These are phyloP conservation scores for Rhodotorula sp. DNA, from an alignment of 1,284 basidiomycete genomes.

Conservation along the genomic window DNA sequence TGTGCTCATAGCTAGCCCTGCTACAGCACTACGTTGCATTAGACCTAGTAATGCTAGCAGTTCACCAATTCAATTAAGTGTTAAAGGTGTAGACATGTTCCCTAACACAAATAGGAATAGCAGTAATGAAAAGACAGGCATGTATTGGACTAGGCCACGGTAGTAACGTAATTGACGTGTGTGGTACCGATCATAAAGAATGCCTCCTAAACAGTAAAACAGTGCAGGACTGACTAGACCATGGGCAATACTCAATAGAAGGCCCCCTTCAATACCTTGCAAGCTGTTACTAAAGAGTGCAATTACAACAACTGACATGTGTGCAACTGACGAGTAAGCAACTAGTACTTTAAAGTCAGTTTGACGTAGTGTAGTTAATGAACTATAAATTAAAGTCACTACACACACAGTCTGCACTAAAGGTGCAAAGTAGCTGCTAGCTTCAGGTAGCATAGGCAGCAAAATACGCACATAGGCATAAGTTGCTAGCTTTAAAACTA, in stretches of 20 bases:
- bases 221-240: conserved; percentile 48
- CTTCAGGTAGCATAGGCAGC: conserved; percentile 49
- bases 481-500: conserved; percentile 49
- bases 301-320: conserved; percentile 49
- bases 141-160: conserved; percentile 48
- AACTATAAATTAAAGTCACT: conserved; percentile 48
- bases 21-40: conserved; percentile 46
- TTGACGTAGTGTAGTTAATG: conserved; percentile 49
- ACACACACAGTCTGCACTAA: conserved; percentile 49
- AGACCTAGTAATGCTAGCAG: conserved; percentile 46
- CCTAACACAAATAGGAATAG: conserved; percentile 48
- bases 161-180: conserved; percentile 50
- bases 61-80: conserved; percentile 49
- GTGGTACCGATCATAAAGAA: conserved; percentile 48
- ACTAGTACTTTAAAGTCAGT: conserved; percentile 48
- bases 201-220: conserved; percentile 48
- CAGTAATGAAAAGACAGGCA: conserved; percentile 48
- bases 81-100: conserved; percentile 49
- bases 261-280: conserved; percentile 50
- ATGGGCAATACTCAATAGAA: conserved; percentile 49
- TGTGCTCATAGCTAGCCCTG: conserved; percentile 43
- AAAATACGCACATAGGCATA: conserved; percentile 49
- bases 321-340: conserved; percentile 49
- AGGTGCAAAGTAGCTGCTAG: conserved; percentile 47
- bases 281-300: conserved; percentile 50